phyloP scores from a whole-genome alignment of 495 filamentous ascomycete genomes.

The Beverwykella pulmonaria region DNA sequence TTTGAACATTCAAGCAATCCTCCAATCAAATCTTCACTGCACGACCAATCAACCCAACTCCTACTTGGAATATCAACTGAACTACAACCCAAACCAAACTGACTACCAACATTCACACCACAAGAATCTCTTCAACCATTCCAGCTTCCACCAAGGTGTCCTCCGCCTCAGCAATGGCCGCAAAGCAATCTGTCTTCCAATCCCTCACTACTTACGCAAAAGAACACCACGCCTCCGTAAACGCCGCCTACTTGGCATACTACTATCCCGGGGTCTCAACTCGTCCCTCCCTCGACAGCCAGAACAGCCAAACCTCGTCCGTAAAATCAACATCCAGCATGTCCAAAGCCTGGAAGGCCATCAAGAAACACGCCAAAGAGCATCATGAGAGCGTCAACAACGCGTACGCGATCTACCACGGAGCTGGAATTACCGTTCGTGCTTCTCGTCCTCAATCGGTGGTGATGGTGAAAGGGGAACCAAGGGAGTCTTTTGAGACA shows the following conservation, averaged over 20 bases:
- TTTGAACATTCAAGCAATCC: background rate
- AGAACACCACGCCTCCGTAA: slow-evolving; percentile 6
- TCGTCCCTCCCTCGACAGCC: background rate
- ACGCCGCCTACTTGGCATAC: slow-evolving; percentile 15
- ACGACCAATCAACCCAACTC: background rate
- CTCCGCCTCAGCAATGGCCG: slow-evolving; percentile 5
- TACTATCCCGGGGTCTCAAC: background rate
- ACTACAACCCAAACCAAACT: background rate
- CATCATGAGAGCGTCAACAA: slow-evolving; percentile 18
- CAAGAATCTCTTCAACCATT: background rate
- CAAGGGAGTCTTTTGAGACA: background rate
- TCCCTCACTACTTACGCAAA: slow-evolving; percentile 4
- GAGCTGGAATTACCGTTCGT: background rate
- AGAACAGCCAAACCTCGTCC: background rate
- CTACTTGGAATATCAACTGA: background rate
- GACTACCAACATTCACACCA: too few species aligned
- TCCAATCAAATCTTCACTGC: background rate
- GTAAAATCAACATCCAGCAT: background rate
- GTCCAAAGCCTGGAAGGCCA: slow-evolving; percentile 6
- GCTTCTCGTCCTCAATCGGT: background rate
- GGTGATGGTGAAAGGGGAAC: background rate
- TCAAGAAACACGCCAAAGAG: slow-evolving; percentile 14
- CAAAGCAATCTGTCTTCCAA: background rate
- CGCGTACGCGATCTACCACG: slow-evolving; percentile 7
- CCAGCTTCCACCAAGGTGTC: background rate